phyloP scores from a whole-genome alignment of 2,329 filamentous ascomycete genomes.

The Nemania sp. region DNA sequence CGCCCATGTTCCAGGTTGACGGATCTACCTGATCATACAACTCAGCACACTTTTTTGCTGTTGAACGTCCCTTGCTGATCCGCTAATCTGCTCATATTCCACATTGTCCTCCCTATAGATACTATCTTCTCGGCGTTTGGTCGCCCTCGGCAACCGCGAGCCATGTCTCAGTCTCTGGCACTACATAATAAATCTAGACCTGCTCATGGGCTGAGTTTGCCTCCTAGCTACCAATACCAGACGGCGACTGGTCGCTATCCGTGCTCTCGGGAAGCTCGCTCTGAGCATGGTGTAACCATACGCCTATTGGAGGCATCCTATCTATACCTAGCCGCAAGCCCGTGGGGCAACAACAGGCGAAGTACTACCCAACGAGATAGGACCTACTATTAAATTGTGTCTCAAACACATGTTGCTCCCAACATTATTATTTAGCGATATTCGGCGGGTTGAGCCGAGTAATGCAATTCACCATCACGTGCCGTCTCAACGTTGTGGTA shows the following conservation, averaged over 20 bases:
- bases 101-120: not conserved
- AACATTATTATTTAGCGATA: no score
- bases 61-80: not conserved
- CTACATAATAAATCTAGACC: not conserved
- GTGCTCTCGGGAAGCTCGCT: no score
- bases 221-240: not conserved
- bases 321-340: not conserved
- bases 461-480: no score
- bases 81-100: no score
- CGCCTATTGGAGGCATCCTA: not conserved
- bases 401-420: no score
- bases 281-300: not conserved
- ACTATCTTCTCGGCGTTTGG: not conserved
- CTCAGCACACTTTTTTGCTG: not conserved
- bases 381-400: no score
- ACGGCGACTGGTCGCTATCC: no score
- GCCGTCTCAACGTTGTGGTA: no score
- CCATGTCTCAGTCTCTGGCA: slow-evolving; percentile 21
- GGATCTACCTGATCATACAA: not conserved
- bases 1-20: not conserved
- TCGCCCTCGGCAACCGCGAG: slow-evolving; percentile 13
- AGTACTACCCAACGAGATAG: no score
- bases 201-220: not conserved
- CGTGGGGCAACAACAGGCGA: not conserved
- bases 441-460: no score